Percentiles rank a stretch among this genome's conserved stretches.
phyloP scores from a whole-genome alignment of 2,329 filamentous ascomycete species.

The Phialocephala subalpina region DNA sequence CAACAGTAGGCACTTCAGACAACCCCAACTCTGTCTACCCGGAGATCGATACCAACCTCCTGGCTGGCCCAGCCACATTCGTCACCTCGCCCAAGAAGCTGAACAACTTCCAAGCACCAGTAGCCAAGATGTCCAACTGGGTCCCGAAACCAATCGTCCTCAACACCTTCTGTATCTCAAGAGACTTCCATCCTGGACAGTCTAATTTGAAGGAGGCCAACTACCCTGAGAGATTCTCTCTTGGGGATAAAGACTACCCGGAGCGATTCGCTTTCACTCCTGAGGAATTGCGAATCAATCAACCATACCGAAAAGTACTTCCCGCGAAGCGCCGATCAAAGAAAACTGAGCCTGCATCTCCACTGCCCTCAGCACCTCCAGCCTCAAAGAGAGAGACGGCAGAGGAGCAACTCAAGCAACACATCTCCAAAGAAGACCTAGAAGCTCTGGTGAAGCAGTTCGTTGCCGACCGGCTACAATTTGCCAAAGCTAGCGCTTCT shows the following conservation, averaged over 20 bases:
- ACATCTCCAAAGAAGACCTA: background rate
- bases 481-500: background rate
- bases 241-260: background rate
- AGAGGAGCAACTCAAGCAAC: background rate
- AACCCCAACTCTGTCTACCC: background rate
- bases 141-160: background rate
- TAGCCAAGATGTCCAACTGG: background rate
- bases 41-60: background rate
- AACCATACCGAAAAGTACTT: background rate
- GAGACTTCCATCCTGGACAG: background rate
- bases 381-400: background rate
- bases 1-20: background rate
- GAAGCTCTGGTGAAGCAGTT: background rate
- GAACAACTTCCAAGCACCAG: background rate
- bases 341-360: background rate
- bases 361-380: background rate
- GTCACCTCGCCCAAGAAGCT: background rate
- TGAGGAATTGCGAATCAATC: background rate
- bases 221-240: slow-evolving; percentile 21
- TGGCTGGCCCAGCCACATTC: slow-evolving; percentile 5
- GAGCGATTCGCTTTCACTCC: slow-evolving; percentile 15
- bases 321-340: background rate
- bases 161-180: background rate
- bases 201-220: background rate
- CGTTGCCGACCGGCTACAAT: background rate